Evolutionary conservation across 805 yeast genomes (phyloP).

Genomic region (Hemisphaericaspora nanyangensis): DNA sequence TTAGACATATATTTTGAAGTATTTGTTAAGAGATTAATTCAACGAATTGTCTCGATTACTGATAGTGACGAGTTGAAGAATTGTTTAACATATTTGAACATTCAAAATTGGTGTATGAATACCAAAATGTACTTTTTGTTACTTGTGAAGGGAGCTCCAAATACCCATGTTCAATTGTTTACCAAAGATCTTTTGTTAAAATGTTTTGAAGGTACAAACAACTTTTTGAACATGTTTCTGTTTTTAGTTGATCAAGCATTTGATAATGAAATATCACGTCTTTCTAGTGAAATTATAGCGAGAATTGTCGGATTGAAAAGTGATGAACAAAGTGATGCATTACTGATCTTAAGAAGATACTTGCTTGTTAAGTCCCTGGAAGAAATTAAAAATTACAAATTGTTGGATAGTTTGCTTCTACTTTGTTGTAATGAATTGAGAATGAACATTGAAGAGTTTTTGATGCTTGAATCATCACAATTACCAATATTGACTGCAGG

Average conservation of each 20-base stretch:
- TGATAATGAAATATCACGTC: conserved; percentile 21
- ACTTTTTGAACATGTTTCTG: conserved; percentile 16
- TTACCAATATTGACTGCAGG: conserved; percentile 1
- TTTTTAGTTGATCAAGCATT: conserved; percentile 23
- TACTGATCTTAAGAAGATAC: conserved; percentile 14
- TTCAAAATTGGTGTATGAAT: conserved; percentile 27
- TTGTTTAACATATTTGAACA: conserved; percentile 15
- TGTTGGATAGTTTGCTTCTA: conserved; percentile 15
- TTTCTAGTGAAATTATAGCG: conserved; percentile 15
- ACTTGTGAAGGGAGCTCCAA: conserved; percentile 35
- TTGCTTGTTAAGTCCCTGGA: not conserved
- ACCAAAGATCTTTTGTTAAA: conserved; percentile 17
- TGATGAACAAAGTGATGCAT: conserved; percentile 12
- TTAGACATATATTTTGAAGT: conserved; percentile 15
- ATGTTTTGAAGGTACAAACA: conserved; percentile 14
- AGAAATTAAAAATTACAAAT: not conserved
- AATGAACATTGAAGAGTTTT: not conserved
- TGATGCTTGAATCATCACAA: not conserved
- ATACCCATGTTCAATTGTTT: conserved; percentile 21
- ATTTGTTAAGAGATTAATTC: conserved; percentile 32
- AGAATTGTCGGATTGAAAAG: conserved; percentile 8
- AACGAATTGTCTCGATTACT: conserved; percentile 24
- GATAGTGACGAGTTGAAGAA: conserved; percentile 23
- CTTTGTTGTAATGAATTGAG: conserved; percentile 1
- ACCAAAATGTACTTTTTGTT: conserved; percentile 28